Conservation (phyloP, 139 green algal species). For the Tetradesmus obliquus region DNA sequence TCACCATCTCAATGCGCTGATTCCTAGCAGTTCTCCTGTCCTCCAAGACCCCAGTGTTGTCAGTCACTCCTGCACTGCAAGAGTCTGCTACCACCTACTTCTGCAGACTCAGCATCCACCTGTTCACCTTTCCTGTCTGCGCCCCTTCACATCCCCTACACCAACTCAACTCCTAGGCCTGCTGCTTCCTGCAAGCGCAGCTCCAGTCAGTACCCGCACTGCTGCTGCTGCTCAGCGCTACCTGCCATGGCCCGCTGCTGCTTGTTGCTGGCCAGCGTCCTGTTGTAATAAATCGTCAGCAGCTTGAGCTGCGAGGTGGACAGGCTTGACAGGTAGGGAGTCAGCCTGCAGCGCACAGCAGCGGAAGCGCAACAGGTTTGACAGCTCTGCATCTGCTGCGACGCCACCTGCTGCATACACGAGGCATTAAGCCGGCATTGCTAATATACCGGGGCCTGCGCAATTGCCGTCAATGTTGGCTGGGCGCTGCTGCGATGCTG, state of each 20-base stretch:
- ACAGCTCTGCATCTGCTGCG: not conserved
- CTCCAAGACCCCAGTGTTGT: too few relatives aligned
- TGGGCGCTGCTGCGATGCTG: too few relatives aligned
- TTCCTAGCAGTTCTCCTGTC: too few relatives aligned
- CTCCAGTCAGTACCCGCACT: not conserved
- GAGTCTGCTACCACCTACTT: not conserved
- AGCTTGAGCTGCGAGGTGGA: conserved; percentile 71
- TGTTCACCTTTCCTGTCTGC: too few relatives aligned
- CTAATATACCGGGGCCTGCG: too few relatives aligned
- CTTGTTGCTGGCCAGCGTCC: conserved; percentile 2
- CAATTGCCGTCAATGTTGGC: too few relatives aligned
- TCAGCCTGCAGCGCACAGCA: conserved; percentile 41
- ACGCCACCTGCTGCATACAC: not conserved
- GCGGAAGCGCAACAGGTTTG: not conserved
- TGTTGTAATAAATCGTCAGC: conserved; percentile 71
- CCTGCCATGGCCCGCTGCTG: not conserved
- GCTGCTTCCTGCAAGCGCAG: too few relatives aligned
- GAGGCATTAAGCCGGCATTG: too few relatives aligned
- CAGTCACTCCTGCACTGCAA: not conserved
- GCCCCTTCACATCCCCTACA: not conserved
- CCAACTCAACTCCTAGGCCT: not conserved
- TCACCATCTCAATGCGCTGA: too few relatives aligned
- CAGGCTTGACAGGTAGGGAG: conserved; percentile 63
- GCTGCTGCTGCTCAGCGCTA: conserved; percentile 29
- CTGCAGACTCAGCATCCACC: not conserved